Percentiles rank a stretch among this genome's conserved stretches.
phyloP scores from a whole-genome alignment of 768 basidiomycete genomes.

The Suillus subluteus region DNA sequence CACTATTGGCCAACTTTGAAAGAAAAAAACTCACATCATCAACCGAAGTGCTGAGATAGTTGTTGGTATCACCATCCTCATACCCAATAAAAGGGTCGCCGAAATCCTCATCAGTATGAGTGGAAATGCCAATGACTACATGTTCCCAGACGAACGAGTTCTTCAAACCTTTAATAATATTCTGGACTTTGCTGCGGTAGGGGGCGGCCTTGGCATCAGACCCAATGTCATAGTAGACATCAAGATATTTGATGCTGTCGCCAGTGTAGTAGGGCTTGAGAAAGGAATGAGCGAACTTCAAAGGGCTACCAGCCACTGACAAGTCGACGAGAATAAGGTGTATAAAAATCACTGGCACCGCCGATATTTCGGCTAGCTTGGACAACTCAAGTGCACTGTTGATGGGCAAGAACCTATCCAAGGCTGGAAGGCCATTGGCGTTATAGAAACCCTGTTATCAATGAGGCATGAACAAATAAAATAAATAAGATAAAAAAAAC shows the following conservation, averaged over 20 bases:
- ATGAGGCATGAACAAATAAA: not conserved
- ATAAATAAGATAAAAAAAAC: not conserved
- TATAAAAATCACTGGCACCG: not conserved
- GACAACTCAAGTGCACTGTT: not conserved
- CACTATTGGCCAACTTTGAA: not conserved
- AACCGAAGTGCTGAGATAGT: not conserved
- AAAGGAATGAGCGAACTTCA: not conserved
- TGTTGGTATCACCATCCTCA: not conserved
- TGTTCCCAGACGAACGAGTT: not conserved
- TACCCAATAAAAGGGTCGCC: not conserved
- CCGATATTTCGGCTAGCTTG: not conserved
- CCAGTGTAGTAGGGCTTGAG: not conserved
- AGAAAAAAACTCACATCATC: conserved; percentile 4
- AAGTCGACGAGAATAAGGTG: not conserved
- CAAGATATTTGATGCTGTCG: not conserved
- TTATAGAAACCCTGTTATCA: not conserved
- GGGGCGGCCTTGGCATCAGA: not conserved
- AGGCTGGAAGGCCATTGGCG: not conserved
- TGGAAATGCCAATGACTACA: not conserved
- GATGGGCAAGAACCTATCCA: not conserved
- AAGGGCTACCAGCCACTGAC: too few species aligned
- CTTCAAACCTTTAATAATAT: not conserved
- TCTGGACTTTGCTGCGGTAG: not conserved
- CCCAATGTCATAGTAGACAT: not conserved
- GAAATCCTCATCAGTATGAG: not conserved